Evolutionary conservation across 441 rosid genomes (phyloP), one percentile per base, ranked within the genome.

Genomic region (Daphne laureola): DNA sequence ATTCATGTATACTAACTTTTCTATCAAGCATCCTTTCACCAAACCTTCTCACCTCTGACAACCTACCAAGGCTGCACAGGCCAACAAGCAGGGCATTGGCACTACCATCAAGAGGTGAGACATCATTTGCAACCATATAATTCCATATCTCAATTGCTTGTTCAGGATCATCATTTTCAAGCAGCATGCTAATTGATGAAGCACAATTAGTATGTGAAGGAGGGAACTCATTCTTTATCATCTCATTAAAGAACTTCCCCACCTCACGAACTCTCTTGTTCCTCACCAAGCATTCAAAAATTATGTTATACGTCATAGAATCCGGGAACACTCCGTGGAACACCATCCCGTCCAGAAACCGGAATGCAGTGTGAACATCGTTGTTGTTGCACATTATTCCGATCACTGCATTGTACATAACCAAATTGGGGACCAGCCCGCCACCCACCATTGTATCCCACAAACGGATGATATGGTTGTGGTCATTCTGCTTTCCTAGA

Each of bases 91-190:
- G 57, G 3, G 60, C 74, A 53, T 72, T 82, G 12, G 78, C 75
- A 15, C 81, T 69, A 21, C 46, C 76, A 57, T 73, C 80, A 43
- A 75, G 72, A 60, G 77, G 75, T 4, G 23, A 58, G 49, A 69
- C 66, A 48, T 49, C 26, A 57, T 73, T 77, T 52, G 75, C 77
- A 14, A 68, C 62, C 77, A 79, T 66, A 66, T 69, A 75, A 66
- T 69, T 61, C 89, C 89, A 82, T 57, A 82, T 73, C 41, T 79
- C 74, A 23, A 75, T 69, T 21, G 80, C 85, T 59, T 57, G 66
- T 67, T 82, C 83, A 15, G 83, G 81, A 61, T 82, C 89, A 36
- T 72, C 75, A 1, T 71, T 51, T 2, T 70, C 67, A 21, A 77
- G 57, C 64, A 79, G 56, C 77, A 75, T 57, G 49, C 72, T 26